Evolutionary conservation across 2,329 filamentous ascomycete species (phyloP).

Genomic region (Westerdykella ornata): DNA sequence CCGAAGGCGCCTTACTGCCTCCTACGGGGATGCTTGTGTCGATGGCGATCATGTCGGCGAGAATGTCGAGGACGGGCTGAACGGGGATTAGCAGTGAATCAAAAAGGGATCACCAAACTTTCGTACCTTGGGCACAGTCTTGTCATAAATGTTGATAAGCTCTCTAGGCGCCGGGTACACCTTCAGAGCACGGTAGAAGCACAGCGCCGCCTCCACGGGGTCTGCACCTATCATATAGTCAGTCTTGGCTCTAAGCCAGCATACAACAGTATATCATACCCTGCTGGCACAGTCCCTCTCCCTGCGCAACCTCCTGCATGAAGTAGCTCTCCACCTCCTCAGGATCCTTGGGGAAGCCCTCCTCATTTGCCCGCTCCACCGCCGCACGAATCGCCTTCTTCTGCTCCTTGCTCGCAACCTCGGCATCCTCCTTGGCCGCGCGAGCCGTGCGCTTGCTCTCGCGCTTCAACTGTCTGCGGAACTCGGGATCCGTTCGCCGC

Average conservation of each 20-base stretch:
- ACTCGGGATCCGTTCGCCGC: constrained; percentile 56
- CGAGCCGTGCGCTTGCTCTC: constrained; percentile 68
- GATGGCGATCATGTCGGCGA: constrained; percentile 96
- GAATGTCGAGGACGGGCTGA: constrained; percentile 84
- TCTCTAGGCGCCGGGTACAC: constrained; percentile 93
- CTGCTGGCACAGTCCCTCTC: constrained; percentile 75
- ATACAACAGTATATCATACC: constrained; percentile 47
- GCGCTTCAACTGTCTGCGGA: constrained; percentile 59
- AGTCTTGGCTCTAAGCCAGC: constrained; percentile 6
- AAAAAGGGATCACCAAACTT: not conserved
- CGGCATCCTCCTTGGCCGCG: constrained; percentile 64
- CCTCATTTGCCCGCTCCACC: constrained; percentile 76
- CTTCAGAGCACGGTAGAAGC: constrained; percentile 98
- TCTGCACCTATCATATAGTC: constrained; percentile 50
- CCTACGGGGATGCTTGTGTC: constrained; percentile 56
- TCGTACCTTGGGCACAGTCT: constrained; percentile 87
- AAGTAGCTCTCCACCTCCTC: constrained; percentile 96
- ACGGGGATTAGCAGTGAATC: constrained; percentile 11
- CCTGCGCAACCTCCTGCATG: constrained; percentile 87
- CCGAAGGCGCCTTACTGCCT: constrained; percentile 33
- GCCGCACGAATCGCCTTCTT: constrained; percentile 66
- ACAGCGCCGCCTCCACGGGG: constrained; percentile 75
- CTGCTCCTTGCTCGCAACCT: constrained; percentile 59
- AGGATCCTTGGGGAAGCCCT: constrained; percentile 82
- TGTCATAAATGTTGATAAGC: constrained; percentile 94